These are phyloP conservation scores for Curvularia spicifera DNA, from an alignment of 2,329 filamentous ascomycete genomes.

Conservation along the genomic window DNA sequence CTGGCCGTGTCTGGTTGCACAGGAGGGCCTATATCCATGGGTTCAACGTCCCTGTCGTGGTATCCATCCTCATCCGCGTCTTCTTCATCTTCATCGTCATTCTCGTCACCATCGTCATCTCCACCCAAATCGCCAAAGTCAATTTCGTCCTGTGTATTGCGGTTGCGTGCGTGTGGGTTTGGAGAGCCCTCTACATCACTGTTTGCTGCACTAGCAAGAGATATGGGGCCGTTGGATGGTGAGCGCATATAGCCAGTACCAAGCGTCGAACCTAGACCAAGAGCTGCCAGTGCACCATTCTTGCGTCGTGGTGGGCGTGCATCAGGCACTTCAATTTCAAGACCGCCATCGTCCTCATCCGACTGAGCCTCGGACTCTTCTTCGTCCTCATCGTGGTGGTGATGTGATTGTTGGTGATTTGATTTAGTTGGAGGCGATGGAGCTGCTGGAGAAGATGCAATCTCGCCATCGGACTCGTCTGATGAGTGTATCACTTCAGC, in stretches of 20 bases:
- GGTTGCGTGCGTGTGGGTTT: conserved; percentile 27
- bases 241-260: conserved; percentile 34
- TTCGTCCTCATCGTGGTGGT: conserved; percentile 19
- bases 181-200: conserved; percentile 40
- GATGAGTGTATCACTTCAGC: conserved; percentile 42
- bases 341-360: conserved; percentile 34
- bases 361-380: conserved; percentile 34
- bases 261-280: conserved; percentile 37
- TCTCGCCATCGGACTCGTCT: conserved; percentile 36
- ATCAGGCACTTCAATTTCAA: conserved; percentile 47
- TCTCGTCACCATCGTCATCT: conserved; percentile 33
- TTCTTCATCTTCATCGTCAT: conserved; percentile 40
- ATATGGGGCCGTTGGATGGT: conserved; percentile 51
- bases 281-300: conserved; percentile 31
- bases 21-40: conserved; percentile 44
- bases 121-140: conserved; percentile 45
- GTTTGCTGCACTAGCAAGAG: conserved; percentile 52
- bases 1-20: conserved; percentile 22
- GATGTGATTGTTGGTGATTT: conserved; percentile 6
- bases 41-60: conserved; percentile 41
- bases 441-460: conserved; percentile 14
- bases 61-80: conserved; percentile 44
- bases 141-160: conserved; percentile 39
- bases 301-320: conserved; percentile 26
- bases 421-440: conserved; percentile 27